Evolutionary conservation across 1,284 basidiomycete genomes (phyloP), one percentile per base, ranked within the genome.

Genomic region (Chalciporus sp.): DNA sequence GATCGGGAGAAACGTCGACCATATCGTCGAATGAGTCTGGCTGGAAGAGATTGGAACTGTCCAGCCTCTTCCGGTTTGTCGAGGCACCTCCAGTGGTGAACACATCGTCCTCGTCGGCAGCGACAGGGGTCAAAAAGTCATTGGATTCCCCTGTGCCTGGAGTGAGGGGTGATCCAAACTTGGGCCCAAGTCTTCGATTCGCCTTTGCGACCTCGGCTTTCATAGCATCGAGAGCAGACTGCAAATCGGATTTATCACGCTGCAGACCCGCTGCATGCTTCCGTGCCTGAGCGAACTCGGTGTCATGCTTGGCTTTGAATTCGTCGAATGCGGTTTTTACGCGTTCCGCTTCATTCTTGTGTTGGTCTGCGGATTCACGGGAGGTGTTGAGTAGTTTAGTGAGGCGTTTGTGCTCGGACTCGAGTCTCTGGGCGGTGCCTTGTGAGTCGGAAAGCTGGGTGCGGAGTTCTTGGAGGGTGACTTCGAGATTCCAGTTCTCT

Each of bases 401-500:
- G 29, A 95, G 80, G 2, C 92, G 86, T 64, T 91, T 89, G 58
- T 90, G 86, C 63, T 98, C 96, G 39, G 82, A 75, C 65, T 96
- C 92, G 16, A 91, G 78, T 53, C 92, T 89, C 60, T 83, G 81
- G 11, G 82, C 74, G 23, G 84, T 78, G 8, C 82, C 72, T 58
- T 92, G 88, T 1, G 86, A 80, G 49, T 91, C 86, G 39, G 80
- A 69, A 39, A 92, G 78, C 61, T 91, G 84, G 1, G 84, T 75
- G 40, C 88, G 86, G 23, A 96, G 80, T 59, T 98, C 94, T 70
- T 99, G 95, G 28, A 95, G 79, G 20, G 84, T 84, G 45, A 98
- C 92, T 76, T 98, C 95, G 59, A 98, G 87, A 68, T 98, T 95
- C 96, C 96, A 98, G 71, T 97, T 98, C 75, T 96, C 94, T 72